Conservation (phyloP, 495 filamentous ascomycete species). For the Echria macrotheca region DNA sequence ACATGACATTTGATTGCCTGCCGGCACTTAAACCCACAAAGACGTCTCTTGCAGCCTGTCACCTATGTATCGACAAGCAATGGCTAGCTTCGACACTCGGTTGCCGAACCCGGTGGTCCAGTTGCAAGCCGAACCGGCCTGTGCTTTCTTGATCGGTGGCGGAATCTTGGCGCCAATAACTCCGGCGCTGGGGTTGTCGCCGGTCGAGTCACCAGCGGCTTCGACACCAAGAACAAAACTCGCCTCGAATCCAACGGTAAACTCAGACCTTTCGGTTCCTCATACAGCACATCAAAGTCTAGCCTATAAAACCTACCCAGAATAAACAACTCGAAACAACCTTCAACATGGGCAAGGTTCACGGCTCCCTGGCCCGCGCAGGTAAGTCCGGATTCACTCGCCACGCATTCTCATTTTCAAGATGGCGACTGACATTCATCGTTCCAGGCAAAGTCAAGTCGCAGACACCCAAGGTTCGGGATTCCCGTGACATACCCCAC, state of each 20-base stretch:
- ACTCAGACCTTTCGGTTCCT: neutral
- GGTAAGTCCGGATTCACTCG: slow-evolving; percentile 42
- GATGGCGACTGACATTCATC: slow-evolving; percentile 11
- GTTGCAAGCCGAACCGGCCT: no score
- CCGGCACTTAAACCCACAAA: no score
- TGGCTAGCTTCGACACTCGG: no score
- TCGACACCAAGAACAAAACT: slow-evolving; percentile 1
- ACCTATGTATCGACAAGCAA: no score
- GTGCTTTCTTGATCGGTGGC: neutral
- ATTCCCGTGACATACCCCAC: no score
- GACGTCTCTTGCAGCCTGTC: no score
- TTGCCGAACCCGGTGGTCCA: no score
- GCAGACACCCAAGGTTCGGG: slow-evolving; percentile 45
- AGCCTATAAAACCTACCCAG: neutral
- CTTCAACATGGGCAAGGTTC: slow-evolving; percentile 80
- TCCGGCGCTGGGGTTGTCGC: neutral
- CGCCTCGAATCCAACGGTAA: neutral
- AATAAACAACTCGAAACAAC: neutral
- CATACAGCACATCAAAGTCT: no score
- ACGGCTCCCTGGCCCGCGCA: slow-evolving; percentile 92
- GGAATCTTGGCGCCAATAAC: slow-evolving; percentile 1
- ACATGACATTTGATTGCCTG: no score
- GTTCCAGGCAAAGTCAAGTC: slow-evolving; percentile 43
- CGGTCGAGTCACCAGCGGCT: slow-evolving; percentile 2
- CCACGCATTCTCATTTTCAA: slow-evolving; percentile 2